Evolutionary conservation across 192 early-diverging fungal species (phyloP).

Genomic region (Globomyces pollinis-pini): DNA sequence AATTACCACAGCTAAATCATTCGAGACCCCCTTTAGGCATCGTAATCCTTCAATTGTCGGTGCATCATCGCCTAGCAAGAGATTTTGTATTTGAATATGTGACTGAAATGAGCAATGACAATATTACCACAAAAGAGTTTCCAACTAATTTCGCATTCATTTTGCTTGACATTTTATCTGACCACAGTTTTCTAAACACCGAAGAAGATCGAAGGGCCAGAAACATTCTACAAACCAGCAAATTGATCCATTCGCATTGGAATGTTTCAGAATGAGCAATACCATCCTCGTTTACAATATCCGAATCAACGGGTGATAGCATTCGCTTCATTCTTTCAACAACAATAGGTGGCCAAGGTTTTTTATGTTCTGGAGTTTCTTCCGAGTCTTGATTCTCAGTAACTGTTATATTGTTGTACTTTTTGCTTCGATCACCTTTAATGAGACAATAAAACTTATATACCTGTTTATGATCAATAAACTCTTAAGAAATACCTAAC

Average conservation of each 20-base stretch:
- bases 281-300: conserved; percentile 2
- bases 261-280: conserved; percentile 18
- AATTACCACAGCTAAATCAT: conserved; percentile 45
- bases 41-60: conserved; percentile 34
- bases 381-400: not conserved
- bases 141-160: conserved; percentile 40
- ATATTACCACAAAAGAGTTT: conserved; percentile 35
- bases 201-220: conserved; percentile 33
- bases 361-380: conserved; percentile 18
- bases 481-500: no score
- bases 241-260: conserved; percentile 38
- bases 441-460: no score
- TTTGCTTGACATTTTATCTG: conserved; percentile 27
- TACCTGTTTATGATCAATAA: no score
- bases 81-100: conserved; percentile 32
- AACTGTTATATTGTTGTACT: no score
- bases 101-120: conserved; percentile 14
- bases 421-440: no score
- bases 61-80: conserved; percentile 38
- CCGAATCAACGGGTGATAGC: conserved; percentile 24
- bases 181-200: conserved; percentile 32
- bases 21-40: conserved; percentile 38
- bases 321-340: conserved; percentile 24
- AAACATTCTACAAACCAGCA: conserved; percentile 38
- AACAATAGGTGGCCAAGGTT: conserved; percentile 39